Conservation (phyloP, 192 early-diverging fungal genomes). For the Mortierella antarctica region DNA sequence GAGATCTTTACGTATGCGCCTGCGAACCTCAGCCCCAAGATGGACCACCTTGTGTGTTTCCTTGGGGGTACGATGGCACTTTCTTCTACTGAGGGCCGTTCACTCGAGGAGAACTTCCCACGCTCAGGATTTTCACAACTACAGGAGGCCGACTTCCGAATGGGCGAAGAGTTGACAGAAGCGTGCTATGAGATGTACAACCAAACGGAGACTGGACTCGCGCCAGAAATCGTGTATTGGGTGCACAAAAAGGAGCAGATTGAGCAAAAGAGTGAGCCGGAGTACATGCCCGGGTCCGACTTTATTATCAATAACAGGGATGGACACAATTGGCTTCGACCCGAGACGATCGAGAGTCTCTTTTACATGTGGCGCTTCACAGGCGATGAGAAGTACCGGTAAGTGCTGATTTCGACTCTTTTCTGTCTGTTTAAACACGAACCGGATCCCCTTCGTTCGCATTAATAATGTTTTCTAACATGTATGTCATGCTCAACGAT, state of each 20-base stretch:
- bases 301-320: slow-evolving; percentile 73
- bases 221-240: slow-evolving; percentile 90
- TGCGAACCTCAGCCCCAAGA: slow-evolving; percentile 63
- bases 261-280: slow-evolving; percentile 13
- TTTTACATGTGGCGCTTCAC: slow-evolving; percentile 90
- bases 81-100: slow-evolving; percentile 71
- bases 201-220: slow-evolving; percentile 80
- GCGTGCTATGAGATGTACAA: slow-evolving; percentile 88
- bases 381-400: slow-evolving; percentile 84
- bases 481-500: not conserved
- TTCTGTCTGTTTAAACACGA: not conserved
- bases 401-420: slow-evolving; percentile 37
- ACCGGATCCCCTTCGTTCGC: not conserved
- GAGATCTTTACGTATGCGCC: slow-evolving; percentile 57
- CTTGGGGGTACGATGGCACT: slow-evolving; percentile 86
- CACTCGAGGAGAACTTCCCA: slow-evolving; percentile 40
- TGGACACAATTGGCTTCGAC: slow-evolving; percentile 84
- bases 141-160: slow-evolving; percentile 69
- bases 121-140: slow-evolving; percentile 55
- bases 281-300: slow-evolving; percentile 58
- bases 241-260: slow-evolving; percentile 54
- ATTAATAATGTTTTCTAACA: slow-evolving; percentile 5
- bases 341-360: slow-evolving; percentile 91
- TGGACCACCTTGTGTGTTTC: slow-evolving; percentile 97
- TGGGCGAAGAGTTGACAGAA: slow-evolving; percentile 82